These are phyloP conservation scores for Phaseolus lunatus DNA, from an alignment of 306 rosid genomes.

Conservation along the genomic window DNA sequence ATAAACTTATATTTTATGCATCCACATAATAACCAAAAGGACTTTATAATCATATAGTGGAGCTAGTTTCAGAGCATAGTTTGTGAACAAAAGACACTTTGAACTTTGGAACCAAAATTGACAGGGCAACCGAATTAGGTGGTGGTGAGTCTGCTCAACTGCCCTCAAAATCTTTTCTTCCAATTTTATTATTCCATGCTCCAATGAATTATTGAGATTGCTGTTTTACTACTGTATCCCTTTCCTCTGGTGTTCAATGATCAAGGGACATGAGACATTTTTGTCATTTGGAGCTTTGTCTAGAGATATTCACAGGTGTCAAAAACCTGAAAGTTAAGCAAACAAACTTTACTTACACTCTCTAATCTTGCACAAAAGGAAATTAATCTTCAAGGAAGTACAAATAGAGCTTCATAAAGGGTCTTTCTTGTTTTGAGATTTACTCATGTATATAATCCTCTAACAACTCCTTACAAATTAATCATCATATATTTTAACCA, in stretches of 20 bases:
- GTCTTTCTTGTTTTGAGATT: slow-evolving; percentile 51
- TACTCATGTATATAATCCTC: slow-evolving; percentile 55
- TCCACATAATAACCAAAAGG: slow-evolving; percentile 25
- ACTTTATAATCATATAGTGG: slow-evolving; percentile 54
- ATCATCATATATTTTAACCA: slow-evolving; percentile 43
- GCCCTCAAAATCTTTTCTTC: slow-evolving; percentile 27
- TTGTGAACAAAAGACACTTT: slow-evolving; percentile 49
- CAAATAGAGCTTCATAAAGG: slow-evolving; percentile 62
- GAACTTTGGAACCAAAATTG: slow-evolving; percentile 53
- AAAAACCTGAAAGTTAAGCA: slow-evolving; percentile 44
- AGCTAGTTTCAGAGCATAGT: slow-evolving; percentile 39
- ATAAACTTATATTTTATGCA: slow-evolving; percentile 32
- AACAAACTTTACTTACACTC: slow-evolving; percentile 22
- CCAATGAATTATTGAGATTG: slow-evolving; percentile 7
- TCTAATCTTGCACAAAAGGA: slow-evolving; percentile 15
- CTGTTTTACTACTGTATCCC: slow-evolving; percentile 51
- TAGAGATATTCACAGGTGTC: slow-evolving; percentile 37
- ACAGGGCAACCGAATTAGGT: slow-evolving; percentile 67
- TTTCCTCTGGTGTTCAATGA: neutral
- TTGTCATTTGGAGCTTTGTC: slow-evolving; percentile 37
- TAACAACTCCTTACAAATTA: slow-evolving; percentile 55
- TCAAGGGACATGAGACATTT: slow-evolving; percentile 18
- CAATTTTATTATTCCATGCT: neutral
- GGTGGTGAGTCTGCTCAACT: slow-evolving; percentile 59
- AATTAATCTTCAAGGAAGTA: slow-evolving; percentile 47